phyloP scores from a whole-genome alignment of 2,329 filamentous ascomycete genomes.

The Lasiodiplodia hormozganensis region DNA sequence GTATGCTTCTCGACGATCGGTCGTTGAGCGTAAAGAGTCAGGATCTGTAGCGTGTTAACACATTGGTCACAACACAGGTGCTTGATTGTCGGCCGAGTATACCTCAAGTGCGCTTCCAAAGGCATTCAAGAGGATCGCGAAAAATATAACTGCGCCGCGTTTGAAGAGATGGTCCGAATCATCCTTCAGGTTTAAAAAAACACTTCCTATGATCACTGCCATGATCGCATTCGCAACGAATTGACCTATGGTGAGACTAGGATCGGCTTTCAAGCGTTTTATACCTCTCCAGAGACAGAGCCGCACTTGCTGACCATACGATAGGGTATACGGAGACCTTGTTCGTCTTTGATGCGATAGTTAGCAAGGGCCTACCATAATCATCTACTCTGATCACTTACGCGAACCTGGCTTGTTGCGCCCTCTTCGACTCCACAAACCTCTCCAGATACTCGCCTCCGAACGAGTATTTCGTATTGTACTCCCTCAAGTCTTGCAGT shows the following conservation, averaged over 20 bases:
- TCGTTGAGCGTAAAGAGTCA: constrained; percentile 76
- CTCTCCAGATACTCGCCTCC: constrained; percentile 53
- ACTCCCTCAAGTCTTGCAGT: constrained; percentile 53
- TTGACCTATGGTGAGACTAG: constrained; percentile 72
- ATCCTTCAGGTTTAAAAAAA: constrained; percentile 77
- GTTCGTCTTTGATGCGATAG: constrained; percentile 53
- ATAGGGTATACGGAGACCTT: constrained; percentile 83
- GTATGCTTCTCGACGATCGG: constrained; percentile 91
- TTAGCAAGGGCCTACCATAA: not conserved
- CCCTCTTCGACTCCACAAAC: constrained; percentile 55
- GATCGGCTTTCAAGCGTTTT: constrained; percentile 77
- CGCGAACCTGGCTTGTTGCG: constrained; percentile 53
- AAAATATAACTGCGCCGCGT: constrained; percentile 83
- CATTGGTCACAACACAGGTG: not conserved
- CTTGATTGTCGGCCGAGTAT: constrained; percentile 30
- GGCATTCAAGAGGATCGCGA: constrained; percentile 85
- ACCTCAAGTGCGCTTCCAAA: constrained; percentile 80
- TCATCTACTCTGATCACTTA: not conserved
- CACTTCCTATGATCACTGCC: constrained; percentile 77
- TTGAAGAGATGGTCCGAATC: constrained; percentile 78
- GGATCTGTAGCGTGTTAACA: constrained; percentile 3
- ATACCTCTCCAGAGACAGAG: constrained; percentile 85
- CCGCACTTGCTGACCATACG: constrained; percentile 74
- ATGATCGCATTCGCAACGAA: constrained; percentile 76
- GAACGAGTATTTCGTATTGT: constrained; percentile 54